Evolutionary conservation across 177 flowering plant species (phyloP).

Genomic region (Vitis hybrid): DNA sequence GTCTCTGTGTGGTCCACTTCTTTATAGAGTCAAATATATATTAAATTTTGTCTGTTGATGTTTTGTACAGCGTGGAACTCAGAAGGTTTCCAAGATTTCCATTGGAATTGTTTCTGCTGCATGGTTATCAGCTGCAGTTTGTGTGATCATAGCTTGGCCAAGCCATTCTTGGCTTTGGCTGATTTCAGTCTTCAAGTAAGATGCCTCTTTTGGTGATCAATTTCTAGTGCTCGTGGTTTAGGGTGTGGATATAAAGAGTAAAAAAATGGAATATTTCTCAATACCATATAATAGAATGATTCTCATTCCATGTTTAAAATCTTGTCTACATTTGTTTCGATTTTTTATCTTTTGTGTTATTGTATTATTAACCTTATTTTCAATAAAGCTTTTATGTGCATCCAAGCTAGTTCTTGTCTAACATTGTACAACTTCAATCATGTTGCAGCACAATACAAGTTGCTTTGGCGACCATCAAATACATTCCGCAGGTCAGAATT

Average conservation of each 20-base stretch:
- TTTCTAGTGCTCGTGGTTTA: too few relatives aligned
- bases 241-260: too few relatives aligned
- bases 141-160: constrained; percentile 72
- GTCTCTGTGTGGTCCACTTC: not conserved
- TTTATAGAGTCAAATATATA: not conserved
- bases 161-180: constrained; percentile 91
- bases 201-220: not conserved
- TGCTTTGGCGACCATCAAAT: constrained; percentile 80
- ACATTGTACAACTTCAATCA: not conserved
- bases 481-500: constrained; percentile 82
- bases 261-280: too few relatives aligned
- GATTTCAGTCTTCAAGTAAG: constrained; percentile 85
- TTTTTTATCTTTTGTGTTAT: too few relatives aligned
- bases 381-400: not conserved
- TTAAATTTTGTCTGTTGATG: not conserved
- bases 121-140: constrained; percentile 64
- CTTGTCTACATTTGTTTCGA: too few relatives aligned
- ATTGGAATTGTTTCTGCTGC: constrained; percentile 46
- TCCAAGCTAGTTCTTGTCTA: not conserved
- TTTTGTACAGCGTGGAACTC: constrained; percentile 72
- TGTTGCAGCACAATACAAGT: constrained; percentile 83
- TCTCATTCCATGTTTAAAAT: too few relatives aligned
- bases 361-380: too few relatives aligned
- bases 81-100: constrained; percentile 65
- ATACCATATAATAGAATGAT: too few relatives aligned